Conservation (phyloP, 139 green algal species). For the Coelastrella sp. region DNA sequence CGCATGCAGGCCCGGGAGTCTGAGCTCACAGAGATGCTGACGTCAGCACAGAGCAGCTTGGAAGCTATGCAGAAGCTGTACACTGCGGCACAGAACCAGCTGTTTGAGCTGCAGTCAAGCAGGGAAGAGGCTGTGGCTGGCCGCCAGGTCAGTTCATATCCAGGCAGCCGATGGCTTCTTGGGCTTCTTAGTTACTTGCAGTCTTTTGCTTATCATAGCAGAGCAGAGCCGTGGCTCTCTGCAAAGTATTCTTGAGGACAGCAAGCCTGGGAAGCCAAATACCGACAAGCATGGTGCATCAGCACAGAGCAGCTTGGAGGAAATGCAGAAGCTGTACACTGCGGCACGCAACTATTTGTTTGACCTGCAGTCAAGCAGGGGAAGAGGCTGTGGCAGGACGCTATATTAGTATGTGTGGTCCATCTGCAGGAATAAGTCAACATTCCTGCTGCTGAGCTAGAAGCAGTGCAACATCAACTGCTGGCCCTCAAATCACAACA, state of each 20-base stretch:
- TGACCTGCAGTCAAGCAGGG: constrained; percentile 71
- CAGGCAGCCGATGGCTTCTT: no score
- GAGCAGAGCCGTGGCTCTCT: no score
- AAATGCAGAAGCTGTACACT: constrained; percentile 81
- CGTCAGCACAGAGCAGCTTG: constrained; percentile 72
- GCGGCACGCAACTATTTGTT: constrained; percentile 85
- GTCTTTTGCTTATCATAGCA: no score
- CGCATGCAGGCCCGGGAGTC: constrained; percentile 65
- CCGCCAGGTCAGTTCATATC: constrained; percentile 46
- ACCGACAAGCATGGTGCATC: constrained; percentile 74
- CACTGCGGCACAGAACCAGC: constrained; percentile 80
- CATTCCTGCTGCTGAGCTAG: no score
- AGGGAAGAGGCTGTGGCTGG: constrained; percentile 75
- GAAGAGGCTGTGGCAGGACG: constrained; percentile 74
- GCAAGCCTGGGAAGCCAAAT: constrained; percentile 16
- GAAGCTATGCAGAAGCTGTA: constrained; percentile 82
- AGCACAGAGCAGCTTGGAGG: constrained; percentile 71
- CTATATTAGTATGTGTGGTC: constrained; percentile 38
- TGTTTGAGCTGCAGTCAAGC: constrained; percentile 80
- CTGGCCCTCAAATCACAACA: no score
- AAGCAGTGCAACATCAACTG: no score
- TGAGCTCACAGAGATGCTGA: constrained; percentile 75
- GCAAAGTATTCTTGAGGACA: no score
- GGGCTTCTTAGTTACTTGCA: no score
- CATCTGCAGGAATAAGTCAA: not conserved